Base-by-base conservation (phyloP, 1,284 basidiomycete genomes). In the Moesziomyces antarcticus region DNA sequence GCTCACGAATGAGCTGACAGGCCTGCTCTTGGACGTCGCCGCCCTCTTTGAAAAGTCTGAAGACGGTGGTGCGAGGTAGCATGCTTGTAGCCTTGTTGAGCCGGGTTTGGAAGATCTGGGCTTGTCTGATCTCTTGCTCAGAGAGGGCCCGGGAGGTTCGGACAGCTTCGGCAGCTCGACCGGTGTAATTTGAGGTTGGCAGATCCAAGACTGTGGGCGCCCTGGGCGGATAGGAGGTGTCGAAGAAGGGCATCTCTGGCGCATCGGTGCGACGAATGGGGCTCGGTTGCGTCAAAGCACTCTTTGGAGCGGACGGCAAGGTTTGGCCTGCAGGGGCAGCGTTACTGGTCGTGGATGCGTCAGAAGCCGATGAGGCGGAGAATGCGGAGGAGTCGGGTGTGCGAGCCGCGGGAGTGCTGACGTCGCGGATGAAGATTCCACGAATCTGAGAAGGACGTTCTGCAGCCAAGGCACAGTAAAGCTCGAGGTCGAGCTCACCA, bases 401-500 rank as follows among this genome's bases (percentile, higher is more conserved):
- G 0, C 27, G 22, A 40, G 51, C 22, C 18, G 49, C 33, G 3
- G 71, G 66, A 4, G 47, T 70, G 60, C 64, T 71, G 20, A 82
- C 80, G 44, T 82, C 79, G n/a, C 80, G 62, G 20, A 82, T 81
- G 54, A 76, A 82, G 18, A 82, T 63, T 41, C 66, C 79, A 6
- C 75, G 58, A 10, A 82, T 61, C 40, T 79, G 78, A 6, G 54
- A 14, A 3, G 80, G 77, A 24, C 79, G 73, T 59, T 76, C 75
- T 9, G 63, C 63, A 5, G 81, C 81, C 5, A 82, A 51, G n/a
- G 74, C 64, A 43, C 75, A 69, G 42, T 80, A 82, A 11, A 82
- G 62, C 55, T 82, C 81, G 21, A 82, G 64, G 51, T 82, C 81
- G 25, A 80, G 75, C 66, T 82, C 81, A 20, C 81, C 81, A 14